phyloP scores from a whole-genome alignment of 306 rosid genomes.

The Pyrus bretschneideri region DNA sequence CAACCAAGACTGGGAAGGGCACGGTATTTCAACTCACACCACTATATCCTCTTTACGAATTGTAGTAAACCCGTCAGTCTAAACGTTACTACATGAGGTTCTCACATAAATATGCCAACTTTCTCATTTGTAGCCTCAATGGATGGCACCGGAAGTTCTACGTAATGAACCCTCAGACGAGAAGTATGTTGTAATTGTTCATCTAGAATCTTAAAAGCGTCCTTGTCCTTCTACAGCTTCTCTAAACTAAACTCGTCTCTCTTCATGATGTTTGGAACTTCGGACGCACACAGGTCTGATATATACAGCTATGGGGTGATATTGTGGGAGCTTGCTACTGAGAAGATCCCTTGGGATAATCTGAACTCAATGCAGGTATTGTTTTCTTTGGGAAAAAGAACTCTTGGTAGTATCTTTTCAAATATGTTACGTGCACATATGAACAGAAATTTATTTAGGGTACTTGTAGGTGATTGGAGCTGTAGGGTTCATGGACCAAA shows the following conservation, averaged over 20 bases:
- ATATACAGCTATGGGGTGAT: constrained; percentile 95
- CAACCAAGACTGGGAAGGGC: constrained; percentile 95
- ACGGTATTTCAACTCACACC: constrained; percentile 47
- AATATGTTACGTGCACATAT: constrained; percentile 18
- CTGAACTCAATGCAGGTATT: constrained; percentile 97
- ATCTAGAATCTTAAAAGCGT: neutral
- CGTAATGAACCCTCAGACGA: constrained; percentile 97
- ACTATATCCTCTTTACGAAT: constrained; percentile 9
- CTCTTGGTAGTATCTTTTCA: neutral
- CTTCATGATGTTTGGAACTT: constrained; percentile 13
- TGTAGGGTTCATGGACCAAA: constrained; percentile 96
- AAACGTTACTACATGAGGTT: constrained; percentile 1
- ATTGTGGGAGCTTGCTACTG: constrained; percentile 95
- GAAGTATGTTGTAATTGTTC: constrained; percentile 49
- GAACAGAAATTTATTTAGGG: constrained; percentile 41
- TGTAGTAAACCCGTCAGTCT: neutral
- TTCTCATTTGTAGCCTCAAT: constrained; percentile 76
- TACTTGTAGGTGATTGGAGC: constrained; percentile 93
- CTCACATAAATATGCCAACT: constrained; percentile 5
- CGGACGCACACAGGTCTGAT: constrained; percentile 66
- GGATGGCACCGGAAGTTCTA: constrained; percentile 99
- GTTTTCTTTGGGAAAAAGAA: constrained; percentile 19
- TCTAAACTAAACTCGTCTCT: constrained; percentile 3
- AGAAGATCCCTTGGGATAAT: constrained; percentile 98
- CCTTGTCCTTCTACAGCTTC: constrained; percentile 6